Base-by-base conservation (phyloP, 1,284 basidiomycete species). In the Melampsora americana region DNA sequence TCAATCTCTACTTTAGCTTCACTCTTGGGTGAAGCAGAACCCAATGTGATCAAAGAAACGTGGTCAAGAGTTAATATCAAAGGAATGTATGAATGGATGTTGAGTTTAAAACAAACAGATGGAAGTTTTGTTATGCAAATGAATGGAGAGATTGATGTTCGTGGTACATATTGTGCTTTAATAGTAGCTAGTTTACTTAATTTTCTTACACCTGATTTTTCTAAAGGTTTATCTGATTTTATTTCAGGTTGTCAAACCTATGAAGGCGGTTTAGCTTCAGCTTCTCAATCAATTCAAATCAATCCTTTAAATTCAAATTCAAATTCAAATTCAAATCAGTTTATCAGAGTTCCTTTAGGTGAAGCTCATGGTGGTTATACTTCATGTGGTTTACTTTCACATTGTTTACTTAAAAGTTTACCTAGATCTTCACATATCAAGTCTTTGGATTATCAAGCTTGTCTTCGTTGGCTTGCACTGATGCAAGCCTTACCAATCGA, bases 311-410 rank as follows among this genome's bases (percentile, higher is more conserved):
- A 42, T 42, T 83, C 81, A 78, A 80, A 80, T 28, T n/a, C n/a
- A n/a, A 11, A 11, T 12, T 42, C 39, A 1, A 11, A 42, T 42
- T 83, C 81, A 78, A 80, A 80, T 28, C 79, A 77, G 84, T 35
- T 83, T 86, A 39, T 79, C 28, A 32, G 90, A 87, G 26, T 82
- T 0, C 85, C 90, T 6, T 86, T 94, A 56, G 91, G 95, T 66
- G 96, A 99, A 84, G 95, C 96, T 0, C 96, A 99, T 79, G 96
- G 96, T 7, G 96, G 96, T 0, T 99, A 99, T 84, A 92, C 95
- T 0, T 96, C 91, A 82, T 99, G 96, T 81, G 89, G 92, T 0
- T 85, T 95, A 26, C 92, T 92, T 0, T 89, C 90, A 23, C 91
- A 93, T 88, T 87, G 92, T 46, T 85, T 96, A 6, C 59, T 69